Evolutionary conservation across 1,284 basidiomycete species (phyloP).

Genomic region (Singerocomus inundabilis): DNA sequence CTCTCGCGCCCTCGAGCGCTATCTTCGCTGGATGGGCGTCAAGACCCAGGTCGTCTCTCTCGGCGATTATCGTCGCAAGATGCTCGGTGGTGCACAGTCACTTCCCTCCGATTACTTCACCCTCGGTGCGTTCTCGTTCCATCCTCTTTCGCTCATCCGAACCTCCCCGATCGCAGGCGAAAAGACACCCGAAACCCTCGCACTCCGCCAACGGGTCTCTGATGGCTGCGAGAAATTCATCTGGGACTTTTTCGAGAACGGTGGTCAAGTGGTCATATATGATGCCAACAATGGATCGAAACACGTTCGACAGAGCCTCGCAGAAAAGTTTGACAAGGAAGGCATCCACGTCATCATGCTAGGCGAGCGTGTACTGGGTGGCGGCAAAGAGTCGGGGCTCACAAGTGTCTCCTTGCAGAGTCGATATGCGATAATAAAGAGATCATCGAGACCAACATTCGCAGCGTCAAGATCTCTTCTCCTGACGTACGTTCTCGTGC

Average conservation of each 20-base stretch:
- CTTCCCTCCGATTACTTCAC: conserved; percentile 93
- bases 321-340: conserved; percentile 80
- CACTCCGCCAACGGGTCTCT: conserved; percentile 71
- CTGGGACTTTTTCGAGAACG: conserved; percentile 82
- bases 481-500: conserved; percentile 71
- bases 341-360: conserved; percentile 93
- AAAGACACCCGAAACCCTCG: conserved; percentile 77
- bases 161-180: conserved; percentile 48
- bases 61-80: conserved; percentile 91
- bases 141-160: not conserved
- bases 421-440: conserved; percentile 86
- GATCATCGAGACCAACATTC: conserved; percentile 92
- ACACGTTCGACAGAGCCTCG: conserved; percentile 65
- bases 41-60: conserved; percentile 93
- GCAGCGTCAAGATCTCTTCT: conserved; percentile 96
- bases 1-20: conserved; percentile 91
- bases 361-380: conserved; percentile 49
- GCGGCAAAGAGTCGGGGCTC: not conserved
- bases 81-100: conserved; percentile 84
- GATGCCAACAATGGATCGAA: conserved; percentile 96
- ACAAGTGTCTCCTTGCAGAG: conserved; percentile 46
- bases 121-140: conserved; percentile 50
- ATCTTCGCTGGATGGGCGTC: conserved; percentile 96
- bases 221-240: conserved; percentile 86
- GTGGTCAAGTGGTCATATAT: conserved; percentile 97